Evolutionary conservation across 75 land plant genomes (phyloP), one percentile per base, ranked within the genome.

Genomic region (Pinus taeda): DNA sequence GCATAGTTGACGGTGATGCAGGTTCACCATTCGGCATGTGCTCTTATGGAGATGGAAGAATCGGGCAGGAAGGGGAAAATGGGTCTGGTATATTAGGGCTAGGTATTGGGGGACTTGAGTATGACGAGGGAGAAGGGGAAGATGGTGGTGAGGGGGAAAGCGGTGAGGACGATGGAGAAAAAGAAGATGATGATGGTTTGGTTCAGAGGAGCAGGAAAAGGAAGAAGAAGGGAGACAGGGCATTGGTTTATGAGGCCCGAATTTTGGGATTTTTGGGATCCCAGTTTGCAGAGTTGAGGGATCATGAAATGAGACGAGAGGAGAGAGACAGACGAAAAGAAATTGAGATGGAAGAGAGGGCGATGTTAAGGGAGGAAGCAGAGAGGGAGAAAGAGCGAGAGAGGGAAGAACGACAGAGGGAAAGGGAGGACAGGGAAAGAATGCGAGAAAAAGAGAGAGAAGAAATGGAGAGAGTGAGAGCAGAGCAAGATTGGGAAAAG

Each of bases 371-470:
- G 72, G 72, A 69, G 22, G 72, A 69, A 39, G 14, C 22, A 69
- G 72, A 69, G 42, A 20, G 49, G 72, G 49, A 69, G 55, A 69
- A 45, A 69, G 72, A 69, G 42, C 55, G 72, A 11, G 72, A 69
- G 72, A 69, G 72, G 49, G 72, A 69, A 20, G 72, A 69, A 1
- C 72, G 53, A 36, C 72, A 69, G 72, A 69, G 72, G 72, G 72
- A 69, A n/a, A 69, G 72, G 49, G 72, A 69, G 72, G 72, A 69
- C 20, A 69, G 72, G 72, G 72, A 69, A 69, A 69, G 53, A 22
- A 69, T 39, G 17, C 45, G 72, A 69, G 72, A 69, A 39, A 69
- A 69, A 37, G 72, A 69, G 49, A 69, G 72, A 69, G 72, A 69
- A n/a, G 72, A 69, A 42, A 69, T 69, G 72, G 72, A 69, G 42